A percentile compares a stretch with the other conserved stretches of the same genome.
Conservation (phyloP, 352 stramenopile species). For the Blastocystis hominis region DNA sequence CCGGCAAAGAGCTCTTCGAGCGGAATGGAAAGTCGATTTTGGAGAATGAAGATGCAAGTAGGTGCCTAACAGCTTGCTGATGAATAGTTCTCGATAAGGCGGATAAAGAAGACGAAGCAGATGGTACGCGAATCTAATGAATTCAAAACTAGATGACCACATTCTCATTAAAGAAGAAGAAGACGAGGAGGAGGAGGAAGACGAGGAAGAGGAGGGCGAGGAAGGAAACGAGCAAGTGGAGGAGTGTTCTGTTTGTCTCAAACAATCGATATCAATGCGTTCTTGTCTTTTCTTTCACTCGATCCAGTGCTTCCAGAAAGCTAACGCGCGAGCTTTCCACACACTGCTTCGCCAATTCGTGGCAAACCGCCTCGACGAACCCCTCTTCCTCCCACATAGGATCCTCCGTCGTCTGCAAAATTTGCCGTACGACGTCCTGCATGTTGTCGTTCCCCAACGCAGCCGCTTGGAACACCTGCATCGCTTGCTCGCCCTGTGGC, state of each 20-base stretch:
- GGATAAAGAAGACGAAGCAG: neutral
- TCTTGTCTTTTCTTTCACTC: neutral
- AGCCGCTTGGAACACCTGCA: constrained; percentile 29
- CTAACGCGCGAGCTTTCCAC: neutral
- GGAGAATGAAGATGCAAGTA: constrained; percentile 47
- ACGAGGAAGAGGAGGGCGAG: neutral
- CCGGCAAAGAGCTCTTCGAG: constrained; percentile 22
- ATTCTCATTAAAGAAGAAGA: neutral
- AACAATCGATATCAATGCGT: neutral
- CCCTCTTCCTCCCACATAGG: neutral
- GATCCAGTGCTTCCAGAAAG: neutral
- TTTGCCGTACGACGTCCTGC: neutral
- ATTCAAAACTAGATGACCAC: constrained; percentile 21
- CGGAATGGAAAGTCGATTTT: constrained; percentile 30
- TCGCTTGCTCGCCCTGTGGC: constrained; percentile 20
- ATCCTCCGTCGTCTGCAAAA: neutral
- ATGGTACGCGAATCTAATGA: neutral
- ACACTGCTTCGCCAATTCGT: constrained; percentile 15
- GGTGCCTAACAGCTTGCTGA: neutral
- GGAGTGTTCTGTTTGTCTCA: neutral
- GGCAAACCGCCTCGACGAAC: neutral
- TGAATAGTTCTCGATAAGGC: constrained; percentile 44
- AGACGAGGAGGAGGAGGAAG: constrained; percentile 14
- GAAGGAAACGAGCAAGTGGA: neutral
- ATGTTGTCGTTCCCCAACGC: constrained; percentile 28